Evolutionary conservation across 2,329 filamentous ascomycete genomes (phyloP).

Genomic region (Arthrobotrys musiformis): DNA sequence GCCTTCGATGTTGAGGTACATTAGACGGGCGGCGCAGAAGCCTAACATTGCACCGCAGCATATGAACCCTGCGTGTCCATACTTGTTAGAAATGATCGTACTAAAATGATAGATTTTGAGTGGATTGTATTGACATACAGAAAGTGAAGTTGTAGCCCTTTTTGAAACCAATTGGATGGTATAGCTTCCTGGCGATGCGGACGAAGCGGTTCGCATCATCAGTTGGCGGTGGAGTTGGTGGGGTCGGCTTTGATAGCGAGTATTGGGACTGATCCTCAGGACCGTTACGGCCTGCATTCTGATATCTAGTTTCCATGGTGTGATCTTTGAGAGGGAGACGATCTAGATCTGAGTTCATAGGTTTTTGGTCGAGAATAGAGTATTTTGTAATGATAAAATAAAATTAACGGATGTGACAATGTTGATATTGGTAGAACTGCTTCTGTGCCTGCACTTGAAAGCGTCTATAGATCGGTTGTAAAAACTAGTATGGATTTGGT

Average conservation of each 20-base stretch:
- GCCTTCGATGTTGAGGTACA: constrained; percentile 65
- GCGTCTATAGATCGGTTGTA: background rate
- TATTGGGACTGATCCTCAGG: background rate
- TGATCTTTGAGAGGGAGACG: background rate
- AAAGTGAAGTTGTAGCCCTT: constrained; percentile 71
- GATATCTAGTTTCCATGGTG: background rate
- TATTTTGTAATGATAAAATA: background rate
- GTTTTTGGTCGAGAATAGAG: background rate
- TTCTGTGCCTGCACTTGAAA: constrained; percentile 15
- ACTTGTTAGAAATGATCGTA: background rate
- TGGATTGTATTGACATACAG: constrained; percentile 60
- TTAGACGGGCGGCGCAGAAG: constrained; percentile 67
- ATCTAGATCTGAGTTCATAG: background rate
- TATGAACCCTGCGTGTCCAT: constrained; percentile 58
- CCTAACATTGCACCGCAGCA: constrained; percentile 65
- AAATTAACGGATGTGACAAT: background rate
- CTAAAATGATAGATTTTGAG: background rate
- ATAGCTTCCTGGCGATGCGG: constrained; percentile 15
- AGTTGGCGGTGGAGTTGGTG: background rate
- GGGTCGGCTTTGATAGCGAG: background rate
- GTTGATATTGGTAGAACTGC: background rate
- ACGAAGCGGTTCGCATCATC: constrained; percentile 18
- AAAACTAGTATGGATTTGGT: background rate
- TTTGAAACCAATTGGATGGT: constrained; percentile 66
- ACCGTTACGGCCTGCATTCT: background rate